Evolutionary conservation across 31 red algal genomes (phyloP).

Genomic region (Endocladia muricata): DNA sequence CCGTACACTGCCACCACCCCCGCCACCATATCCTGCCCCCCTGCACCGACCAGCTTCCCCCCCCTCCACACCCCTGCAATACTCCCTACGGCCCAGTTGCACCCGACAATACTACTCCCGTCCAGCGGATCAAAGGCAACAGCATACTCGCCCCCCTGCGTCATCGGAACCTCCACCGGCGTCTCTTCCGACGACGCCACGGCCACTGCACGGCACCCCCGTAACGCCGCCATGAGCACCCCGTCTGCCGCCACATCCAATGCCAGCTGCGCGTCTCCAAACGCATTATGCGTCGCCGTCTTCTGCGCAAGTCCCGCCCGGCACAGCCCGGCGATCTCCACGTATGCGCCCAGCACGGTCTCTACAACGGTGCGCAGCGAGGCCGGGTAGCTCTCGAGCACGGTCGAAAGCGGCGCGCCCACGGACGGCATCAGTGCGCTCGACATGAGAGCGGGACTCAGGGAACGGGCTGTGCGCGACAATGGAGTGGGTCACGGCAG

Average conservation of each 20-base stretch:
- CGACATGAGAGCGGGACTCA: too few species aligned
- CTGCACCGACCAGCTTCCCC: slow-evolving; percentile 35
- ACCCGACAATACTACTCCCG: slow-evolving; percentile 93
- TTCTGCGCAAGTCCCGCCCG: too few species aligned
- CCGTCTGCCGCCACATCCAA: slow-evolving; percentile 96
- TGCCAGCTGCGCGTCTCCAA: slow-evolving; percentile 98
- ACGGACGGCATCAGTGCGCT: too few species aligned
- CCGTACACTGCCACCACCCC: slow-evolving; percentile 73
- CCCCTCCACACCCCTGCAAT: slow-evolving; percentile 76
- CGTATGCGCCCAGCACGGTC: too few species aligned
- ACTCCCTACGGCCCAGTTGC: slow-evolving; percentile 97
- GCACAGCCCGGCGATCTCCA: too few species aligned
- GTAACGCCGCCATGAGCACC: slow-evolving; percentile 87
- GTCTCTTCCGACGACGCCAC: slow-evolving; percentile 92
- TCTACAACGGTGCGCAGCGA: too few species aligned
- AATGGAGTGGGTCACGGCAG: too few species aligned
- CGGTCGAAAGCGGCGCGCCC: too few species aligned
- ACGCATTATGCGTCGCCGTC: too few species aligned
- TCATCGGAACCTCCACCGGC: slow-evolving; percentile 78
- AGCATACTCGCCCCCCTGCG: slow-evolving; percentile 73
- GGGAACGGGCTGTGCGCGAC: too few species aligned
- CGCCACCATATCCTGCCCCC: slow-evolving; percentile 54
- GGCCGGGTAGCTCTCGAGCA: too few species aligned
- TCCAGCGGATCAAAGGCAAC: slow-evolving; percentile 98
- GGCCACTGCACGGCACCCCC: slow-evolving; percentile 75